Base-by-base conservation (phyloP, 257 asterid genomes). In the Hygrophila difformis region DNA sequence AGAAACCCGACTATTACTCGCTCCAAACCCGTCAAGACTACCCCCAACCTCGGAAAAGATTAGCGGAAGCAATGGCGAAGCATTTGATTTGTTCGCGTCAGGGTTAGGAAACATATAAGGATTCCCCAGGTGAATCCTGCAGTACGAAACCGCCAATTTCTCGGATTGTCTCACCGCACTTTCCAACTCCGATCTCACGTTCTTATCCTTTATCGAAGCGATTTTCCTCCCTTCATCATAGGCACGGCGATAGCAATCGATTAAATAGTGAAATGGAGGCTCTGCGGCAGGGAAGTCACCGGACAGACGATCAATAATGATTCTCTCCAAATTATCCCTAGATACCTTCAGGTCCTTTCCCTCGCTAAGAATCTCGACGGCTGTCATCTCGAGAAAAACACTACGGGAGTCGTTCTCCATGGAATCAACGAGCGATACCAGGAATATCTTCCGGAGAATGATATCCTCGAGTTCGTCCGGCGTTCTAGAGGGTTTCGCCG, bases 401-500 rank as follows among this genome's bases (percentile, higher is more conserved):
- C 74, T 45, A 28, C 87, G 72, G 1, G 79, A 64, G 64, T 91
- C 98, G 50, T 15, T 74, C 38, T 76, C 82, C 92, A 78, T 76
- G 20, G 88, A 76, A 74, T 86, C 95, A 44, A 69, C 44, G 35
- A 83, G 71, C 12, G 89, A 62, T 1, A 91, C 81, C 2, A 82
- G 72, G 49, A 87, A 76, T 16, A 91, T 74, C 58, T 84, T 88
- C 46, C 94, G 79, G 54, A 88, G 82, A 53, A 91, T 78, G 34
- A 82, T 71, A 41, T 91, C 96, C 79, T 86, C 96, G 73, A 91
- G 77, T 72, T 86, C 96, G 21, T 76, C 87, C 46, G 72, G 82
- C 40, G 88, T 68, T 48, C 93, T 51, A 24, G 71, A 67, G 49
- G 84, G 73, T 64, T 76, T 86, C 19, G 44, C 56, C 49, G 95